Evolutionary conservation across 1,139 yeast genomes (phyloP), one percentile per base, ranked within the genome.

Genomic region (Nakaseomyces bracarensis): DNA sequence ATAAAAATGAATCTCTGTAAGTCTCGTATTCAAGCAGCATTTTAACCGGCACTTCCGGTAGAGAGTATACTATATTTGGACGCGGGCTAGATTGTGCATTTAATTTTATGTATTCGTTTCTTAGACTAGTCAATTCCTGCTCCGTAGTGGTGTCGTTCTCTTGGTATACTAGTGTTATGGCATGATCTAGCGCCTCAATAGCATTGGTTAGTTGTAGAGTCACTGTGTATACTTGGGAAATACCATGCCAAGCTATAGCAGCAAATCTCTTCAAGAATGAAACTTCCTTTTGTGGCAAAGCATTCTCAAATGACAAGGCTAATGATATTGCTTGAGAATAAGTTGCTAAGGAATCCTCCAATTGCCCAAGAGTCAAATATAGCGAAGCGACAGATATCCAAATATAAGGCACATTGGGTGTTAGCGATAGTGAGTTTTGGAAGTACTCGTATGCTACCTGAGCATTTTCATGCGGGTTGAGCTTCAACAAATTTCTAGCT

Each of bases 331-430:
- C 83, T 56, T 78, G 82, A 1, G 81, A 73, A 55, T 76, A 79
- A 2, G 84, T 84, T 5, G 81, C 78, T 40, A 79, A 62, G 0
- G 85, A 79, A 53, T 79, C 85, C 3, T 79, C 74, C 21, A 79
- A 59, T 57, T 79, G 85, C 41, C 74, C 73, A 51, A 77, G 64
- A 48, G 71, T 72, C 45, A 79, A 60, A 53, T 79, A 79, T 40
- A 79, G 62, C 21, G 74, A 70, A 1, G 84, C 86, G 19, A 79
- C 77, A 0, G 81, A 77, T 31, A 79, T 60, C 86, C 85, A 79
- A 7, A 81, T 74, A 41, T 76, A 64, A 14, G 83, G 77, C 11
- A 73, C 69, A 27, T 67, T 65, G 15, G 78, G 71, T 0, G 79
- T 77, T 38, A 76, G 65, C 46, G 73, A 67, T 42, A 79, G 61